These are phyloP conservation scores for Metarhizium guizhouense DNA, from an alignment of 2,329 filamentous ascomycete species.

Conservation along the genomic window DNA sequence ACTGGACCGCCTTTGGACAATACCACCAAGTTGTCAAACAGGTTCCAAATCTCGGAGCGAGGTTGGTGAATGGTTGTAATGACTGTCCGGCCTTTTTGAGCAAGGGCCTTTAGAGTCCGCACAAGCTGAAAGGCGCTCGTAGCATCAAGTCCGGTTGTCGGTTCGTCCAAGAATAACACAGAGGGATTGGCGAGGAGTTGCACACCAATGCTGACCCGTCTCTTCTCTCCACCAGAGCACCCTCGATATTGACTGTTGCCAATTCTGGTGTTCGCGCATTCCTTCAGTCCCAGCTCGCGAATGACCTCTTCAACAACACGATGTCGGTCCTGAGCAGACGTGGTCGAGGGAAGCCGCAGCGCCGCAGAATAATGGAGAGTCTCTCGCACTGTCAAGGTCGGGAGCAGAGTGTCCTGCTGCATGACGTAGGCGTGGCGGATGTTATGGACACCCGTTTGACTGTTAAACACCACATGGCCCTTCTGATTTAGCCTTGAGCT, in stretches of 20 bases:
- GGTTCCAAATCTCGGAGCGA: constrained; percentile 68
- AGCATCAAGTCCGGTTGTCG: constrained; percentile 69
- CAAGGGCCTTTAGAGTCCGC: constrained; percentile 58
- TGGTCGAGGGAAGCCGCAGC: constrained; percentile 56
- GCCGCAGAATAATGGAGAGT: constrained; percentile 67
- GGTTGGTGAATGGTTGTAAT: constrained; percentile 72
- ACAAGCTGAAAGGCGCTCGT: constrained; percentile 69
- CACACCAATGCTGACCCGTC: constrained; percentile 67
- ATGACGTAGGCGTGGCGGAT: constrained; percentile 62
- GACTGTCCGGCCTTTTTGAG: constrained; percentile 59
- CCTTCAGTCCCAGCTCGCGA: constrained; percentile 64
- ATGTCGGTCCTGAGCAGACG: constrained; percentile 47
- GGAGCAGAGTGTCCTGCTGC: constrained; percentile 67
- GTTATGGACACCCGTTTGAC: constrained; percentile 38
- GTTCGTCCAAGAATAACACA: constrained; percentile 69
- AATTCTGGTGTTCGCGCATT: constrained; percentile 67
- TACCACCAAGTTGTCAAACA: constrained; percentile 65
- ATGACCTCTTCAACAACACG: constrained; percentile 69
- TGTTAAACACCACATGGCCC: constrained; percentile 56
- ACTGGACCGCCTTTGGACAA: constrained; percentile 59
- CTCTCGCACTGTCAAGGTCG: constrained; percentile 66
- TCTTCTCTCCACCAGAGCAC: constrained; percentile 72
- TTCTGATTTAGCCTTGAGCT: constrained; percentile 40
- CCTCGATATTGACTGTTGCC: constrained; percentile 64
- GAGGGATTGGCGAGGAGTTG: constrained; percentile 73